These are phyloP conservation scores for Umbelopsis isabellina DNA, from an alignment of 192 early-diverging fungal species.

Conservation along the genomic window DNA sequence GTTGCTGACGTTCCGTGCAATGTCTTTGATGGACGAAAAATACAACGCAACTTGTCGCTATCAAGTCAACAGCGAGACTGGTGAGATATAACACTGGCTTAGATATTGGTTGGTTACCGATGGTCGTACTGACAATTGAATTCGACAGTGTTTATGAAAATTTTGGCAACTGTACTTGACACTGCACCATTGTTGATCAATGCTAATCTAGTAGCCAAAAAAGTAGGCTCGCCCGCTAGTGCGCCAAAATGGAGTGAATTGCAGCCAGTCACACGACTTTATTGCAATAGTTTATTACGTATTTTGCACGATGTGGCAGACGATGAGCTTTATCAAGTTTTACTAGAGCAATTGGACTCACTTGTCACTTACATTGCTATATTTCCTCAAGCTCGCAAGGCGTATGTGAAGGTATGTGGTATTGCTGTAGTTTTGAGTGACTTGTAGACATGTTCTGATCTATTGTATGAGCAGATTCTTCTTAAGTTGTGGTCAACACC, in stretches of 20 bases:
- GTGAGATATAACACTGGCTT: slow-evolving; percentile 14
- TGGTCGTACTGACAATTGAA: neutral
- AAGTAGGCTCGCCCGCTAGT: slow-evolving; percentile 41
- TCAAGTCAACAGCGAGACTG: slow-evolving; percentile 65
- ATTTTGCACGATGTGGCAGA: slow-evolving; percentile 82
- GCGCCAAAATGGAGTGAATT: slow-evolving; percentile 72
- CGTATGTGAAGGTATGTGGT: neutral
- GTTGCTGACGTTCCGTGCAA: slow-evolving; percentile 84
- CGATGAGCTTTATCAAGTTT: slow-evolving; percentile 15
- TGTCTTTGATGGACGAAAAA: slow-evolving; percentile 70
- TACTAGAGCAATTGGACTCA: slow-evolving; percentile 1
- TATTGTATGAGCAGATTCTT: slow-evolving; percentile 39
- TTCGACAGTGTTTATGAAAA: slow-evolving; percentile 72
- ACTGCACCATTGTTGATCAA: slow-evolving; percentile 69
- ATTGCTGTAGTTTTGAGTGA: neutral
- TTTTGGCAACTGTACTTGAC: slow-evolving; percentile 74
- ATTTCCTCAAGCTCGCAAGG: slow-evolving; percentile 8
- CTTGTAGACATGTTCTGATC: slow-evolving; percentile 19
- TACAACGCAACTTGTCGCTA: slow-evolving; percentile 54
- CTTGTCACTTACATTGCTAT: slow-evolving; percentile 6
- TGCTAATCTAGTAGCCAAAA: slow-evolving; percentile 59
- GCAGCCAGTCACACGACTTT: slow-evolving; percentile 78
- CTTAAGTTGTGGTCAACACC: slow-evolving; percentile 57
- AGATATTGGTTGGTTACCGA: too few relatives aligned
- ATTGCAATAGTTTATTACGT: slow-evolving; percentile 69